Percentiles rank a stretch among this genome's conserved stretches.
Conservation (phyloP, 1,139 yeast genomes). For the Schizosaccharomyces versatilis region DNA sequence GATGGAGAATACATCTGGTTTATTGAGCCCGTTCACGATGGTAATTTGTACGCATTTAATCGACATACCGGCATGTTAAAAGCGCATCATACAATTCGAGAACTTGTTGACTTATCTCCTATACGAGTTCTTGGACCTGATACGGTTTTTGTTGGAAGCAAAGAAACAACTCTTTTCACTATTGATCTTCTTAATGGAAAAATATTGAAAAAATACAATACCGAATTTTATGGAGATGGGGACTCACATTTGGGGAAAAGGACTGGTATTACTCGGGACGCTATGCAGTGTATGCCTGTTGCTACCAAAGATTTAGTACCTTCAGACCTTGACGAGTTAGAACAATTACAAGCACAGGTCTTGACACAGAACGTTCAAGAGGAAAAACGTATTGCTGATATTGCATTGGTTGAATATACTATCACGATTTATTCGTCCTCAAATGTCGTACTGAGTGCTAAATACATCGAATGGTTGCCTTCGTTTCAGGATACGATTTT, state of each 20-base stretch:
- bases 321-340: not conserved
- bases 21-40: constrained; percentile 79
- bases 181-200: constrained; percentile 60
- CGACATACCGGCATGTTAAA: constrained; percentile 54
- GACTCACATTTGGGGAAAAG: not conserved
- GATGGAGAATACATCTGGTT: constrained; percentile 34
- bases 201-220: constrained; percentile 37
- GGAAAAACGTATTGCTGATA: constrained; percentile 2
- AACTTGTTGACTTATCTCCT: constrained; percentile 66
- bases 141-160: constrained; percentile 69
- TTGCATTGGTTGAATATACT: constrained; percentile 25
- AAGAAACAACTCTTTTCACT: constrained; percentile 55
- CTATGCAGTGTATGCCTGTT: not conserved
- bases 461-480: constrained; percentile 83
- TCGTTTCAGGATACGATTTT: constrained; percentile 63
- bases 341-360: not conserved
- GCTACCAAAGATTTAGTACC: not conserved
- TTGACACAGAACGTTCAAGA: too few species aligned
- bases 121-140: constrained; percentile 54
- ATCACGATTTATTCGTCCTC: constrained; percentile 44
- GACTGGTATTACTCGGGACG: not conserved
- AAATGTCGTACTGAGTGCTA: constrained; percentile 61
- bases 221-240: not conserved
- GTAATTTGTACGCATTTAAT: constrained; percentile 69
- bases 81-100: constrained; percentile 61